These are phyloP conservation scores for Suillus brevipes DNA, from an alignment of 768 basidiomycete species.

Conservation along the genomic window DNA sequence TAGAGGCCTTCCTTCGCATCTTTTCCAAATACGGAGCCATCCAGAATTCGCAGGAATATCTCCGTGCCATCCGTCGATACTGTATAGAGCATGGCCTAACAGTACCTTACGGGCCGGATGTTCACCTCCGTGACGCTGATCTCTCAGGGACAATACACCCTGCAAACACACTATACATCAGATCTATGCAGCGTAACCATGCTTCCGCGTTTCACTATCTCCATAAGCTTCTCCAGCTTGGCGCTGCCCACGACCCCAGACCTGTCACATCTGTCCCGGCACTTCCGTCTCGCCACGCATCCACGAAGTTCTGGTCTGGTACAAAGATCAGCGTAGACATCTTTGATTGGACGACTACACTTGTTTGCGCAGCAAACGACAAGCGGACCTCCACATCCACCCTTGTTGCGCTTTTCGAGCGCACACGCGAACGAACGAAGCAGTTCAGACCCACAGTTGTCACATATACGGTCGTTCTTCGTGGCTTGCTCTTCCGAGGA, in stretches of 20 bases:
- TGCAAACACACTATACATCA: slow-evolving; percentile 46
- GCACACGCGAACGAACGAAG: slow-evolving; percentile 26
- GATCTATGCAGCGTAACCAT: slow-evolving; percentile 40
- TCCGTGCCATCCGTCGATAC: slow-evolving; percentile 37
- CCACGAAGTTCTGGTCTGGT: slow-evolving; percentile 11
- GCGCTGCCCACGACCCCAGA: slow-evolving; percentile 15
- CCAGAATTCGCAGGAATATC: slow-evolving; percentile 41
- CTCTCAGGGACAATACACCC: slow-evolving; percentile 29
- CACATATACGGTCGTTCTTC: slow-evolving; percentile 56
- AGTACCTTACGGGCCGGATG: slow-evolving; percentile 23
- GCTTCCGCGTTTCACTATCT: slow-evolving; percentile 51
- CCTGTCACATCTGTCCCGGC: slow-evolving; percentile 4
- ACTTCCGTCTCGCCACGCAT: not conserved
- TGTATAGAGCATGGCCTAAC: slow-evolving; percentile 19
- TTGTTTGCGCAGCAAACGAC: slow-evolving; percentile 48
- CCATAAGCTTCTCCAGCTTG: slow-evolving; percentile 34
- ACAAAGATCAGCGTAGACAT: slow-evolving; percentile 38
- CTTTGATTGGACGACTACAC: slow-evolving; percentile 47
- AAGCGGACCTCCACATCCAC: slow-evolving; percentile 26
- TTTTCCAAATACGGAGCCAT: slow-evolving; percentile 47
- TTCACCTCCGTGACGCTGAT: not conserved
- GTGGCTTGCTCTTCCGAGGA: slow-evolving; percentile 48
- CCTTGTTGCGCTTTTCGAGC: slow-evolving; percentile 41
- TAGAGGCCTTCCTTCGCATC: slow-evolving; percentile 50
- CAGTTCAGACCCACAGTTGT: slow-evolving; percentile 42